Percentiles rank a stretch among this genome's conserved stretches.
Evolutionary conservation across 1,139 yeast genomes (phyloP).

Genomic region (Lodderomyces metapsilosis): DNA sequence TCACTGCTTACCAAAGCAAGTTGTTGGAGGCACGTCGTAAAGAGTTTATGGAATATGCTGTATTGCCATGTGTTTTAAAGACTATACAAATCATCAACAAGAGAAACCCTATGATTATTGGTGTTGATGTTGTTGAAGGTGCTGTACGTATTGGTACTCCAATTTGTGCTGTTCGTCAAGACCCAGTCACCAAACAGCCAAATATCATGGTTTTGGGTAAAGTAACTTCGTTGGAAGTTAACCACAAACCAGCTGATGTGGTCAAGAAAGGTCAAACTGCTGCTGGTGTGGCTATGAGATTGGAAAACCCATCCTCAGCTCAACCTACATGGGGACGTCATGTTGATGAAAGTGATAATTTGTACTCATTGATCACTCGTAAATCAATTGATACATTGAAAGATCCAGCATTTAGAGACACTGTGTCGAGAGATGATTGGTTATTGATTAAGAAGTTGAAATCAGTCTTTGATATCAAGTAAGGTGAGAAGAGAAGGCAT

Average conservation of each 20-base stretch:
- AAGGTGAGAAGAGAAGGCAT: conserved; percentile 3
- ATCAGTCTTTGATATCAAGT: conserved; percentile 75
- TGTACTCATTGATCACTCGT: conserved; percentile 86
- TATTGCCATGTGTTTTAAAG: conserved; percentile 92
- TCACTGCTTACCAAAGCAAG: conserved; percentile 87
- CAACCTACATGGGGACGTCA: conserved; percentile 99
- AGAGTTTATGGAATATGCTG: conserved; percentile 85
- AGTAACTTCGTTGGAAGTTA: conserved; percentile 87
- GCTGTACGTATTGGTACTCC: conserved; percentile 90
- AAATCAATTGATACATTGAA: conserved; percentile 94
- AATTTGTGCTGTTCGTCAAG: conserved; percentile 87
- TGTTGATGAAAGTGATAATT: conserved; percentile 85
- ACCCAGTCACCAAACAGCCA: conserved; percentile 80
- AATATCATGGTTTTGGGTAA: conserved; percentile 75
- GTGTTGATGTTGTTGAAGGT: conserved; percentile 96
- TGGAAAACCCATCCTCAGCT: conserved; percentile 86
- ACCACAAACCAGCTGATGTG: conserved; percentile 75
- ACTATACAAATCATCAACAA: conserved; percentile 96
- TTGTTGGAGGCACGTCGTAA: conserved; percentile 87
- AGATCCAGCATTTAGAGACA: conserved; percentile 95
- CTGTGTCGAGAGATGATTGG: conserved; percentile 96
- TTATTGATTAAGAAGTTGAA: conserved; percentile 83
- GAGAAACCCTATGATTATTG: conserved; percentile 98
- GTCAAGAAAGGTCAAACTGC: conserved; percentile 94
- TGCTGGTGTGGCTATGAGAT: conserved; percentile 98